phyloP scores from a whole-genome alignment of 345 rosid species.

The Euphorbia peplus region DNA sequence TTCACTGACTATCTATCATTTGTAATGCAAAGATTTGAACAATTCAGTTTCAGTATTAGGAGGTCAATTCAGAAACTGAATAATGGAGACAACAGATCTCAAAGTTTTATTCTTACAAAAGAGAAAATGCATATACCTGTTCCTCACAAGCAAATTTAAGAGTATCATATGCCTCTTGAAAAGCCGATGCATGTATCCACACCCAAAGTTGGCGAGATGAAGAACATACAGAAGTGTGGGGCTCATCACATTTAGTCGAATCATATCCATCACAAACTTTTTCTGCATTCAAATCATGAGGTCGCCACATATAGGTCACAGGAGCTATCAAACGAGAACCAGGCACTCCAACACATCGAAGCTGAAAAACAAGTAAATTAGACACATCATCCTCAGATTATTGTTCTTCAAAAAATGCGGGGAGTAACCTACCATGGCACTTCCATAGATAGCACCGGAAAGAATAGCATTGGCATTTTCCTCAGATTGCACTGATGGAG shows the following conservation, averaged over 20 bases:
- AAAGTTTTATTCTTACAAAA: not conserved
- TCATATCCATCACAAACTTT: slow-evolving; percentile 18
- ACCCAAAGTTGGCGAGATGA: slow-evolving; percentile 57
- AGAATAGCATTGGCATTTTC: slow-evolving; percentile 44
- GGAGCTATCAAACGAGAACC: slow-evolving; percentile 57
- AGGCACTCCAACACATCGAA: slow-evolving; percentile 60
- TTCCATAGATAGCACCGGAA: slow-evolving; percentile 54
- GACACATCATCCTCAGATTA: not conserved
- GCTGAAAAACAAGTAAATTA: slow-evolving; percentile 39
- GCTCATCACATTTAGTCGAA: slow-evolving; percentile 20
- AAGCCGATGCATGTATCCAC: slow-evolving; percentile 88
- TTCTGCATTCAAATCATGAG: slow-evolving; percentile 29
- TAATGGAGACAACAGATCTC: not conserved
- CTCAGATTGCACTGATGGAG: slow-evolving; percentile 39
- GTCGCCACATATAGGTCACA: slow-evolving; percentile 74
- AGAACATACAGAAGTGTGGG: slow-evolving; percentile 18
- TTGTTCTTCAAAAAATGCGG: not conserved
- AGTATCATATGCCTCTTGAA: slow-evolving; percentile 67
- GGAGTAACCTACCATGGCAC: slow-evolving; percentile 54
- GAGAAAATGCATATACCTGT: slow-evolving; percentile 38
- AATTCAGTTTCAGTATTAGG: not conserved
- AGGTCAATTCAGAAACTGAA: slow-evolving; percentile 2
- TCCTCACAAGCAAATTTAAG: slow-evolving; percentile 62
- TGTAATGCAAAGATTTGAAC: not conserved
- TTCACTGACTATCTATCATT: not conserved